Base-by-base conservation (phyloP, 768 basidiomycete species). In the Kwoniella botswanensis region DNA sequence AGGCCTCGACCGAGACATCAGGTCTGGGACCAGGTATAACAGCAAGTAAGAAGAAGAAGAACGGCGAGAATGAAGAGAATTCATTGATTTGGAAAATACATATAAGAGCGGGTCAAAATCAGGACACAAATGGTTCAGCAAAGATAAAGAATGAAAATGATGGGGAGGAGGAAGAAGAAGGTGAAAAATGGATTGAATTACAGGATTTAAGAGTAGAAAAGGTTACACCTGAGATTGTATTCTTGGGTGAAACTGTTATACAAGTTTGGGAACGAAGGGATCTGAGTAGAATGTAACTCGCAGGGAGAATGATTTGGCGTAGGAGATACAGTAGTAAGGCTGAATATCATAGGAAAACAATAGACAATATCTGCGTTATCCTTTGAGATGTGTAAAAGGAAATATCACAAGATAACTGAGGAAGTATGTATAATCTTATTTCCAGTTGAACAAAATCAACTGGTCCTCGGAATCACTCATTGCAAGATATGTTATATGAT, bases 161-260 rank as follows among this genome's bases (percentile, higher is more conserved):
- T 9, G 43, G 41, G 4, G 61, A n/a, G 11, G 29, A 22, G 43
- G 26, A 59, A 41, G n/a, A 61, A n/a, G 29, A 61, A 22, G 65
- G 65, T 61, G 95, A 98, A 84, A 93, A 91, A 81, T 98, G 97
- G 97, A 92, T 93, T 83, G 90, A 93, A 86, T 91, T 98, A 61
- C 94, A 98, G 84, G 96, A 99, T 85, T 86, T 99, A 68, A 92
- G 95, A 71, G 95, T 99, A 11, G 92, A 94, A 82, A 95, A 98
- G 79, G 92, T 93, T n/a, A 87, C 94, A 69, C 93, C 92, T 84
- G 94, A 97, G 81, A 94, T 99, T 93, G 96, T 99, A 65, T 94
- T 97, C 82, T 86, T 99, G 44, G 96, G 95, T 29, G 97, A 98
- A 83, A 93, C 92, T n/a, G 91, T 96, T 42, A 85, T 99, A 62